Evolutionary conservation across 2,329 filamentous ascomycete species (phyloP).

Genomic region (Aureobasidium sp.): DNA sequence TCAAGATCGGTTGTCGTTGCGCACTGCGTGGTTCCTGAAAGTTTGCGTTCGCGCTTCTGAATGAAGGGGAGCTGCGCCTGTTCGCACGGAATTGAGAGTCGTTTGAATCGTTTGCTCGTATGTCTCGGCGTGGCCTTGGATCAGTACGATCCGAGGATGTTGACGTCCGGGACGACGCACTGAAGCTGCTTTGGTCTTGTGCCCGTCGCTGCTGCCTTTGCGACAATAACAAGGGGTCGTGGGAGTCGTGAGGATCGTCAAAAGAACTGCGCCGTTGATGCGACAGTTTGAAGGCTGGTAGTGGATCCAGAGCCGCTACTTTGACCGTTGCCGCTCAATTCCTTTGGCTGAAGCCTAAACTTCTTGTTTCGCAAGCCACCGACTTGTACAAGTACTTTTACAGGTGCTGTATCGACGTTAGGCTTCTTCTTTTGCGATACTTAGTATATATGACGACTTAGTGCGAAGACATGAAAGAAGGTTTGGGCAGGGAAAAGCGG

Average conservation of each 20-base stretch:
- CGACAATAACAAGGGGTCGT: constrained; percentile 34
- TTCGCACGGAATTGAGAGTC: constrained; percentile 31
- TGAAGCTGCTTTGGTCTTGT: constrained; percentile 17
- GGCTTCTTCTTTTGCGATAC: neutral
- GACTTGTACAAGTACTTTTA: neutral
- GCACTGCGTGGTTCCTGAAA: constrained; percentile 19
- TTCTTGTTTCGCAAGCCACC: neutral
- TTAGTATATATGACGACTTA: constrained; percentile 8
- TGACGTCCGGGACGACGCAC: constrained; percentile 38
- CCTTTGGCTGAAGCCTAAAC: constrained; percentile 2
- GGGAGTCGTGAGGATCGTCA: constrained; percentile 48
- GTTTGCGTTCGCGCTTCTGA: constrained; percentile 32
- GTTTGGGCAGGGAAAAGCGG: constrained; percentile 1
- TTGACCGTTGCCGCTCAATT: constrained; percentile 8
- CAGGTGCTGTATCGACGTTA: neutral
- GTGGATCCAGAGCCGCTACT: constrained; percentile 14
- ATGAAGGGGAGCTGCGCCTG: constrained; percentile 38
- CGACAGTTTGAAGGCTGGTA: constrained; percentile 15
- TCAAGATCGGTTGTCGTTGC: constrained; percentile 27
- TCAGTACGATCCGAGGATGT: constrained; percentile 46
- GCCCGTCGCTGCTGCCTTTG: constrained; percentile 24
- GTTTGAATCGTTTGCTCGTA: constrained; percentile 35
- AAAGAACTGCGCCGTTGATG: constrained; percentile 9
- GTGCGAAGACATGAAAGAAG: constrained; percentile 12
- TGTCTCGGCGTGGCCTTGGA: constrained; percentile 48